A percentile compares a stretch with the other conserved stretches of the same genome.
These are phyloP conservation scores for Didymosphaeria variabile DNA, from an alignment of 2,329 filamentous ascomycete genomes.

Conservation along the genomic window DNA sequence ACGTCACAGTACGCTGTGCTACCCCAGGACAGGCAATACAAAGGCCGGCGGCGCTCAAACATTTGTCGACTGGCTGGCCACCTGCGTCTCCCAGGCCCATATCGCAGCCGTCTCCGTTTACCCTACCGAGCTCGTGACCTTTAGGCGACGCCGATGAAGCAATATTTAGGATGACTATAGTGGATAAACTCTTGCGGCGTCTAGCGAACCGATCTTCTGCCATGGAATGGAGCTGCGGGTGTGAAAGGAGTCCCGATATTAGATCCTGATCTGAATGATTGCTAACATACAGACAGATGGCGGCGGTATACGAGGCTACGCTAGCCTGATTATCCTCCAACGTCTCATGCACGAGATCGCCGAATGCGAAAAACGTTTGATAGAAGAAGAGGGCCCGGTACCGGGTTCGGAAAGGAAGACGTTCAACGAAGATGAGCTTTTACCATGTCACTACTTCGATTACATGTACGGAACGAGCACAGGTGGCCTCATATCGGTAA, in stretches of 20 bases:
- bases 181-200: too few species aligned
- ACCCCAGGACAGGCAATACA: background rate
- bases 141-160: too few species aligned
- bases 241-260: background rate
- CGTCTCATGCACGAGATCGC: slow-evolving; percentile 60
- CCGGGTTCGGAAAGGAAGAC: slow-evolving; percentile 33
- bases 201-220: background rate
- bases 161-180: too few species aligned
- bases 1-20: too few species aligned
- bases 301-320: slow-evolving; percentile 62
- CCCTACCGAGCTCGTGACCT: too few species aligned
- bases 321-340: slow-evolving; percentile 59
- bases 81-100: too few species aligned
- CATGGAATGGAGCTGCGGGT: background rate
- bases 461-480: slow-evolving; percentile 63
- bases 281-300: slow-evolving; percentile 51
- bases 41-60: too few species aligned
- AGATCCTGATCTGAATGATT: background rate
- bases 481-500: slow-evolving; percentile 61
- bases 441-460: slow-evolving; percentile 63
- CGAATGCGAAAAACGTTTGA: slow-evolving; percentile 53
- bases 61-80: too few species aligned
- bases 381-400: slow-evolving; percentile 54
- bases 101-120: too few species aligned
- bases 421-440: slow-evolving; percentile 54